Base-by-base conservation (phyloP, 2,329 filamentous ascomycete species). In the Dryadomyces quercivorus region DNA sequence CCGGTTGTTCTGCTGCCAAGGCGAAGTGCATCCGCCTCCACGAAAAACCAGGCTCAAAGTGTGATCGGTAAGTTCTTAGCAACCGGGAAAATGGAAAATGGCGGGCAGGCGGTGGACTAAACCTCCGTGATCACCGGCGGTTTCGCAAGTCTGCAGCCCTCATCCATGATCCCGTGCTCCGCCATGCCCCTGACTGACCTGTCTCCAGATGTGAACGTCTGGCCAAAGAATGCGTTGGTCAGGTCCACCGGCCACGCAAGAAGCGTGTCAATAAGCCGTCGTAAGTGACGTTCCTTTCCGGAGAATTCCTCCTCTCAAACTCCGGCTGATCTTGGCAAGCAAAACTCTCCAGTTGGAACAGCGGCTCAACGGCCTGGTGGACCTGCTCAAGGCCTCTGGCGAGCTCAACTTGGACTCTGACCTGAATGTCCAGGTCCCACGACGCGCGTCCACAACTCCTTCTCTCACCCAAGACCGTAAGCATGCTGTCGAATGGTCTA, bases 261-360 rank as follows among this genome's bases (percentile, higher is more conserved):
- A 78, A 77, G 66, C 68, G 75, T 59, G 70, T 73, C 36, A 66
- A 65, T 38, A 76, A 73, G 56, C 72, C 73, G 36, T 77, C 75
- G 75, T 77, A 65, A 68, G 75, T 70, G 20, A 8, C 2, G n/a
- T n/a, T n/a, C 16, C 16, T 6, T 10, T 16, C 31, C 16, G 20
- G 38, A 51, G 34, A 49, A 22, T 36, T 2, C 9, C 7, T 12
- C 16, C 16, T 20, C 2, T 13, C 10, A 38, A 50, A 38, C 15
- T 21, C 48, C 48, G 31, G 8, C 7, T 16, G 26, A 15, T 2
- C 18, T 26, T 15, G 15, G 13, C 1, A 42, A 77, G 75, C 15
- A 70, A 68, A 60, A 77, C 75, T 2, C 70, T 72, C 1, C 73
- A 76, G 55, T 70, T 77, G 15, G 75, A 77, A 56, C 70, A 76